phyloP scores from a whole-genome alignment of 768 basidiomycete genomes.

The Mrakia gelida region DNA sequence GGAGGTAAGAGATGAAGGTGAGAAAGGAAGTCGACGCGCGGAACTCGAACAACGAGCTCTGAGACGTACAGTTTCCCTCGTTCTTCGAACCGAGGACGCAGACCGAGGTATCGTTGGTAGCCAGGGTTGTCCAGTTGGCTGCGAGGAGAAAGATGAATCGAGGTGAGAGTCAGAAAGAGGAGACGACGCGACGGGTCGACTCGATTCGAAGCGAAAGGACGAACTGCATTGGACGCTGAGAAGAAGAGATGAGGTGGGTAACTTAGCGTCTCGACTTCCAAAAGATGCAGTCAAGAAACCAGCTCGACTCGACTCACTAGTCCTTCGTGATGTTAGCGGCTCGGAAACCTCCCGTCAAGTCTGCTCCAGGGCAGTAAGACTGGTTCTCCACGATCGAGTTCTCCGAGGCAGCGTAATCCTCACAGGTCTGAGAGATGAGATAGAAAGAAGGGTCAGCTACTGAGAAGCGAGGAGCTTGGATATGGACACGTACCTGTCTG shows the following conservation, averaged over 20 bases:
- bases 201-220: not conserved
- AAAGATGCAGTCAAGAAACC: no score
- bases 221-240: slow-evolving; percentile 23
- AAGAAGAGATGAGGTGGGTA: not conserved
- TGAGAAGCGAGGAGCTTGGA: no score
- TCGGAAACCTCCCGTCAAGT: slow-evolving; percentile 39
- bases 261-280: not conserved
- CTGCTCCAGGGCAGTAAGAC: slow-evolving; percentile 40
- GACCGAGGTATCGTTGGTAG: slow-evolving; percentile 17
- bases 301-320: slow-evolving; percentile 32
- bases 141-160: not conserved
- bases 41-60: not conserved
- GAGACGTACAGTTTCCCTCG: slow-evolving; percentile 16
- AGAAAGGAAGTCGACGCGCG: not conserved
- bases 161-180: not conserved
- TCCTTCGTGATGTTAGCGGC: slow-evolving; percentile 39
- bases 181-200: not conserved
- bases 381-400: slow-evolving; percentile 34
- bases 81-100: slow-evolving; percentile 13
- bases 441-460: no score
- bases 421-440: slow-evolving; percentile 35
- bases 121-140: slow-evolving; percentile 23
- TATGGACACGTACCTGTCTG: slow-evolving; percentile 26
- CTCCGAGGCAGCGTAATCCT: slow-evolving; percentile 41
- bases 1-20: not conserved